A percentile compares a stretch with the other conserved stretches of the same genome.
Evolutionary conservation across 2,329 filamentous ascomycete species (phyloP).

Genomic region (Mycosphaerella sp.): DNA sequence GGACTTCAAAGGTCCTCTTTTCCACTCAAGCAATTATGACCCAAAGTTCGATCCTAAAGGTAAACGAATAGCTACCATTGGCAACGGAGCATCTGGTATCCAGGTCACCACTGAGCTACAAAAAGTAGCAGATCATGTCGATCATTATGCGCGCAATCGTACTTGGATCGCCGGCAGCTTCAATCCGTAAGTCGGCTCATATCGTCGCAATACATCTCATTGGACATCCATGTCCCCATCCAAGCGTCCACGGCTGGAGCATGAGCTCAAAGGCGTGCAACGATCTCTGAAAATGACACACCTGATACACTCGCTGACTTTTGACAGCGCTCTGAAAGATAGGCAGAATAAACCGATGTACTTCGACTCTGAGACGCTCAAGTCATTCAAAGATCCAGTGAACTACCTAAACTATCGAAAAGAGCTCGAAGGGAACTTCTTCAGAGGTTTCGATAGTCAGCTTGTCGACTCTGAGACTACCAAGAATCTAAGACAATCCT

Average conservation of each 20-base stretch:
- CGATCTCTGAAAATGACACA: not conserved
- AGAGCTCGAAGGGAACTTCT: conserved; percentile 52
- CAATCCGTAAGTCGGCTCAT: conserved; percentile 36
- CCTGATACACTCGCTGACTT: not conserved
- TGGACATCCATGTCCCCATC: not conserved
- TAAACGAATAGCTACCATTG: conserved; percentile 40
- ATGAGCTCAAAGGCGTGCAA: not conserved
- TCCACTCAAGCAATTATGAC: conserved; percentile 39
- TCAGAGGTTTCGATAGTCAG: conserved; percentile 43
- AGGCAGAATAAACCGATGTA: conserved; percentile 53
- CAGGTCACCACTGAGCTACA: conserved; percentile 47
- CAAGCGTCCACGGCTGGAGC: not conserved
- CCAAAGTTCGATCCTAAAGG: conserved; percentile 29
- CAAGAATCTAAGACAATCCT: conserved; percentile 32
- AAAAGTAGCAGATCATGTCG: conserved; percentile 43
- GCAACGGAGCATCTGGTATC: conserved; percentile 40
- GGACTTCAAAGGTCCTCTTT: conserved; percentile 31
- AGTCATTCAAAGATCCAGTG: conserved; percentile 55
- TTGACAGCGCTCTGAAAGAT: conserved; percentile 31
- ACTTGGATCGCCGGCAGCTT: conserved; percentile 62
- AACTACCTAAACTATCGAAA: conserved; percentile 50
- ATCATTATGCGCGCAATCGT: conserved; percentile 58
- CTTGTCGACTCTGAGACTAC: conserved; percentile 37
- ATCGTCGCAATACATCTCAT: not conserved
- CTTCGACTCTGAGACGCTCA: conserved; percentile 49